A percentile compares a stretch with the other conserved stretches of the same genome.
Conservation (phyloP, 1,284 basidiomycete genomes). For the Mycena sp. region DNA sequence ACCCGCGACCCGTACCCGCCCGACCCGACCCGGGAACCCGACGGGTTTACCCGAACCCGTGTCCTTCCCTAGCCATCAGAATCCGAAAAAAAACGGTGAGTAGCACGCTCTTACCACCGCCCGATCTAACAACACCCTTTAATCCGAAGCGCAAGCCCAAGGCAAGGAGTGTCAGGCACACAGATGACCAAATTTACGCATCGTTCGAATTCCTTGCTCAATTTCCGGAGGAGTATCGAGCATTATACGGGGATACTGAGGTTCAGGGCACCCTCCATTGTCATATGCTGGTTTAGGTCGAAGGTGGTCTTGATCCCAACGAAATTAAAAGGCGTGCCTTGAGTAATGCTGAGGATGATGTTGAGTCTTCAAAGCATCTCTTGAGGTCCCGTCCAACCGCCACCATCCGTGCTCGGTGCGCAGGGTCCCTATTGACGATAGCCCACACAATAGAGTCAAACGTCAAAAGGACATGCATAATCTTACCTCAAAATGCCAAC, state of each 20-base stretch:
- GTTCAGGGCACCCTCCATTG: constrained; percentile 49
- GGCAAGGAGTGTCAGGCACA: too few relatives aligned
- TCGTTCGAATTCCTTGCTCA: too few relatives aligned
- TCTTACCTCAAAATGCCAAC: constrained; percentile 4
- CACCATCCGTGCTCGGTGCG: constrained; percentile 16
- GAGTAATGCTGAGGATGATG: constrained; percentile 19
- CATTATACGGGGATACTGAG: constrained; percentile 47
- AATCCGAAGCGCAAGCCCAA: too few relatives aligned
- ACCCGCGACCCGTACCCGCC: too few relatives aligned
- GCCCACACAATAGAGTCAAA: not conserved
- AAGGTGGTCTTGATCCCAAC: constrained; percentile 46
- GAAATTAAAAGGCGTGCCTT: constrained; percentile 38
- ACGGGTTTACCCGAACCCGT: too few relatives aligned
- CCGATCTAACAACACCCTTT: too few relatives aligned
- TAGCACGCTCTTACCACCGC: too few relatives aligned
- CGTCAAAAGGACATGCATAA: constrained; percentile 10
- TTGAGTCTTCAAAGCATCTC: not conserved
- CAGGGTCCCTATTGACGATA: not conserved
- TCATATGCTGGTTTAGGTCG: constrained; percentile 55
- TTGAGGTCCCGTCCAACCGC: not conserved
- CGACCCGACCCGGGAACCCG: too few relatives aligned
- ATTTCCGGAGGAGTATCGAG: constrained; percentile 47
- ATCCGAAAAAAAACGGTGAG: too few relatives aligned
- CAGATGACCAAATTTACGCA: too few relatives aligned
- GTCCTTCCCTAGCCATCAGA: too few relatives aligned